Conservation (phyloP, 1,139 yeast species). For the Dujonia santamariae region DNA sequence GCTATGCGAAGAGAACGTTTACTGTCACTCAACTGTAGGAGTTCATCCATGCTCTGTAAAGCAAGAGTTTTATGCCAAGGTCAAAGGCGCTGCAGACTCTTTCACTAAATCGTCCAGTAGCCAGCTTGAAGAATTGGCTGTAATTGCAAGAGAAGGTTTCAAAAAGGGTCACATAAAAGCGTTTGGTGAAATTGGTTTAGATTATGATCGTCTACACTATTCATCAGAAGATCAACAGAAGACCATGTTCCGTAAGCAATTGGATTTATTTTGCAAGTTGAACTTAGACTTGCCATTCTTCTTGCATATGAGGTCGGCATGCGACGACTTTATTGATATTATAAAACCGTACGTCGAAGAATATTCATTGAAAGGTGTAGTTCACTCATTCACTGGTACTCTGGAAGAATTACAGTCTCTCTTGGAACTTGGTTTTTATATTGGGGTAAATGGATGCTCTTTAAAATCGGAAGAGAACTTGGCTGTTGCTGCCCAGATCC, state of each 20-base stretch:
- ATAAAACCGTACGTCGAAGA: constrained; percentile 51
- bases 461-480: constrained; percentile 74
- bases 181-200: constrained; percentile 91
- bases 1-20: constrained; percentile 28
- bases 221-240: constrained; percentile 67
- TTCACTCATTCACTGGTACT: constrained; percentile 93
- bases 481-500: constrained; percentile 61
- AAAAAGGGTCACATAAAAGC: constrained; percentile 57
- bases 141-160: constrained; percentile 49
- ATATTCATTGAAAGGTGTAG: constrained; percentile 56
- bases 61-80: constrained; percentile 42
- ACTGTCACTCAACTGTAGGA: constrained; percentile 73
- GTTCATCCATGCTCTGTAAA: constrained; percentile 91
- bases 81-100: constrained; percentile 11
- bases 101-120: constrained; percentile 20
- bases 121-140: constrained; percentile 41
- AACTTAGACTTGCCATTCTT: constrained; percentile 69
- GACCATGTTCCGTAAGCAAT: constrained; percentile 66
- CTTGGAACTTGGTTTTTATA: constrained; percentile 57
- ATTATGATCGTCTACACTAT: constrained; percentile 83
- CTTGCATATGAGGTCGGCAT: constrained; percentile 86
- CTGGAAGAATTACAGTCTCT: constrained; percentile 53
- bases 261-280: constrained; percentile 54
- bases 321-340: constrained; percentile 69
- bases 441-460: constrained; percentile 93